Evolutionary conservation across 306 rosid species (phyloP), one percentile per base, ranked within the genome.

Genomic region (Phaseolus lunatus): DNA sequence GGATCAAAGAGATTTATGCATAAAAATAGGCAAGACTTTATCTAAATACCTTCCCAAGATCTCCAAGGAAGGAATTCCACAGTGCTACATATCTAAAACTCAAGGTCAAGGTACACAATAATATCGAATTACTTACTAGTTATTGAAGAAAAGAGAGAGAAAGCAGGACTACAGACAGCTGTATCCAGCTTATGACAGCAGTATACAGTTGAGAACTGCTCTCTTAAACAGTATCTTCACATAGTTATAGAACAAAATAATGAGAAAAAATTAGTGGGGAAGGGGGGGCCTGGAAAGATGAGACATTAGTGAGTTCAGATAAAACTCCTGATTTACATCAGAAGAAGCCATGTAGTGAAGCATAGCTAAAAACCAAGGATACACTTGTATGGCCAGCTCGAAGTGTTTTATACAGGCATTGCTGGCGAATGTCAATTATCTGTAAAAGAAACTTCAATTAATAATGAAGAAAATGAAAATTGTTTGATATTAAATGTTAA

Each of bases 31-130:
- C 29, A 58, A 45, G 66, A 70, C 22, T 53, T 15, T 50, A 39
- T 44, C 18, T 82, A 73, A 67, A 76, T 85, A 94, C 96, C 97
- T 94, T 94, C 98, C 93, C 97, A 94, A 45, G 96, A 88, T 90
- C 85, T 88, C 98, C 98, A 94, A 78, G 98, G 94, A 92, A 94
- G 98, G 81, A 94, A 94, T 72, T 94, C 93, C 45, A 85, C 93
- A 4, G 92, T 88, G 85, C 92, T 90, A 75, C 98, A 94, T 5
- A 94, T 94, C 98, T 94, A 73, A 50, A 72, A 35, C 72, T n/a
- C 27, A 73, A 24, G 61, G 93, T 94, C 77, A 90, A 90, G 97
- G 85, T 74, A 80, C 24, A 50, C 37, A 64, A 58, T 45, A 73
- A 74, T 57, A 49, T 70, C 49, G 75, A 73, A 73, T 33, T 47